Evolutionary conservation across 2,329 filamentous ascomycete species (phyloP), one percentile per base, ranked within the genome.

Genomic region (Hymenoscyphus scutula): DNA sequence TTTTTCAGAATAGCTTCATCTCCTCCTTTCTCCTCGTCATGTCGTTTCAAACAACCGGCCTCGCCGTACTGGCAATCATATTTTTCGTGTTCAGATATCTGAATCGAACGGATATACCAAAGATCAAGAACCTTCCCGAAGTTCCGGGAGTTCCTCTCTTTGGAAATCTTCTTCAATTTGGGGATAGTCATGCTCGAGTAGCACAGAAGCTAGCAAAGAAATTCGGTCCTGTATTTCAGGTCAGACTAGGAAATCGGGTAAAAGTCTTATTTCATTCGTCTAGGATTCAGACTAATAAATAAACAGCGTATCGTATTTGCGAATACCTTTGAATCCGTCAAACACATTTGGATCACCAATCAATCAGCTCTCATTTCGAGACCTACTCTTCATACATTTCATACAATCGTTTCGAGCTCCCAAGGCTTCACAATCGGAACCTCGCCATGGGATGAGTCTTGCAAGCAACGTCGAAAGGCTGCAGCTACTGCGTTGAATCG

Each of bases 401-500:
- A 93, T 75, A 89, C 83, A 5, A 88, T 93, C 3, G 88, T 92
- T 2, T 92, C 89, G 1, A 85, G 82, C 37, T 90, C 88, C 0
- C 88, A 92, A 68, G 90, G 90, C 5, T 90, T 92, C 75, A 94
- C 90, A 0, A 92, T 95, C 64, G 91, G 91, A 1, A 92, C 90
- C 0, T 92, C 89, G 0, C 90, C 91, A 0, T 95, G 90, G 88
- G 89, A 93, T 65, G 90, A 92, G 58, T 91, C 87, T 1, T 91
- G 89, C 77, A 94, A 93, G 75, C 80, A 82, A 27, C 83, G 90
- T 10, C 84, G 91, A 65, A 93, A 92, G 77, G 90, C 89, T 0
- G 90, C 90, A 1, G 90, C 89, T 3, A 92, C 90, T 0, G 90
- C 91, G 0, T 80, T 94, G 25, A 93, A 93, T 73, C 83, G 88